phyloP scores from a whole-genome alignment of 805 yeast genomes.

The Schwanniomyces sp. region DNA sequence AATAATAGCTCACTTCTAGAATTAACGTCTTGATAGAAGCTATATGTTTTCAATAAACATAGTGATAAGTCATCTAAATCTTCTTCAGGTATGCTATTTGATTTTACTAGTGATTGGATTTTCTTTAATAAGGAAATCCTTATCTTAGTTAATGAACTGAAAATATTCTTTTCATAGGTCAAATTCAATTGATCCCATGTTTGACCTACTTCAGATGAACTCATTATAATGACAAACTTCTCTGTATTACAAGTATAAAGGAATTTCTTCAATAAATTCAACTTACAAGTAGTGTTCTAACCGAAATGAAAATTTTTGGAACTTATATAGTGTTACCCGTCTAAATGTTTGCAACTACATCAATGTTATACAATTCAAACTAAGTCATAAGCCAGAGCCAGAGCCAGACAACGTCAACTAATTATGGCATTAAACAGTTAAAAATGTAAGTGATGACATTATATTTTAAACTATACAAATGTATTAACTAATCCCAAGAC shows the following conservation, averaged over 20 bases:
- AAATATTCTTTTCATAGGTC: constrained; percentile 18
- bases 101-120: constrained; percentile 24
- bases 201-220: background rate
- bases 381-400: too few species aligned
- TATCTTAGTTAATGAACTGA: constrained; percentile 34
- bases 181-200: constrained; percentile 15
- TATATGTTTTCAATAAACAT: constrained; percentile 46
- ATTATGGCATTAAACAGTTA: too few species aligned
- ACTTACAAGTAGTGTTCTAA: background rate
- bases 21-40: constrained; percentile 49
- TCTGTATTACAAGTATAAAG: background rate
- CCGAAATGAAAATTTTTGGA: constrained; percentile 1
- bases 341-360: background rate
- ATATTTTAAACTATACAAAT: background rate
- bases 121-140: constrained; percentile 34
- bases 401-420: too few species aligned
- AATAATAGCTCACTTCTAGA: constrained; percentile 45
- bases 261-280: background rate
- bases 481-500: background rate
- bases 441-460: too few species aligned
- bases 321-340: background rate
- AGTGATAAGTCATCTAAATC: constrained; percentile 21
- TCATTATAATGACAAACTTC: background rate
- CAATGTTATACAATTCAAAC: too few species aligned
- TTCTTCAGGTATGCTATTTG: constrained; percentile 14